These are phyloP conservation scores for Macrolepiota albuminosa DNA, from an alignment of 768 basidiomycete genomes.

Conservation along the genomic window DNA sequence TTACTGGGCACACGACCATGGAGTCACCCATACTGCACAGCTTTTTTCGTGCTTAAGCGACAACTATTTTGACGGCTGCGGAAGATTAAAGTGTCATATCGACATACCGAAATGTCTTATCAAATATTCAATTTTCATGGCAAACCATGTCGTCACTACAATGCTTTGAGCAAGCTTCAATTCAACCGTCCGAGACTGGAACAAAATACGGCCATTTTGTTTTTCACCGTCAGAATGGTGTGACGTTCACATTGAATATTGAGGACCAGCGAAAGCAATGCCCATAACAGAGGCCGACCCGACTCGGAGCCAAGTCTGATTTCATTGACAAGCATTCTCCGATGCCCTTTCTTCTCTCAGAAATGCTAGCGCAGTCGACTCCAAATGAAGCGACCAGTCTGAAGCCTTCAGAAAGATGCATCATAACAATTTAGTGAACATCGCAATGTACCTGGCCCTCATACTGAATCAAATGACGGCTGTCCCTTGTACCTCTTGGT, in stretches of 20 bases:
- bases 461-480: background rate
- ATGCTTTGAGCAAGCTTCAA: background rate
- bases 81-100: background rate
- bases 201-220: background rate
- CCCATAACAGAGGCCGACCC: background rate
- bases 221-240: background rate
- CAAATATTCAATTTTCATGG: background rate
- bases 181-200: background rate
- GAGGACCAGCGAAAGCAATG: conserved; percentile 1
- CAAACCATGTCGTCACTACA: background rate
- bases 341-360: background rate
- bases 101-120: background rate
- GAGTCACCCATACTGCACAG: background rate
- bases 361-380: background rate
- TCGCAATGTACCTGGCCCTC: background rate
- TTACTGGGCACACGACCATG: background rate
- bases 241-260: background rate
- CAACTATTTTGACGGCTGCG: background rate
- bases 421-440: background rate
- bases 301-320: conserved; percentile 1
- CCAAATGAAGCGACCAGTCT: background rate
- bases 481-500: background rate
- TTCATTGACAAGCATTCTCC: background rate
- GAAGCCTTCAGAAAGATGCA: background rate
- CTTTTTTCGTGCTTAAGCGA: background rate